These are phyloP conservation scores for Dictyostelium purpureum DNA, from an alignment of 78 protist genomes.

Conservation along the genomic window DNA sequence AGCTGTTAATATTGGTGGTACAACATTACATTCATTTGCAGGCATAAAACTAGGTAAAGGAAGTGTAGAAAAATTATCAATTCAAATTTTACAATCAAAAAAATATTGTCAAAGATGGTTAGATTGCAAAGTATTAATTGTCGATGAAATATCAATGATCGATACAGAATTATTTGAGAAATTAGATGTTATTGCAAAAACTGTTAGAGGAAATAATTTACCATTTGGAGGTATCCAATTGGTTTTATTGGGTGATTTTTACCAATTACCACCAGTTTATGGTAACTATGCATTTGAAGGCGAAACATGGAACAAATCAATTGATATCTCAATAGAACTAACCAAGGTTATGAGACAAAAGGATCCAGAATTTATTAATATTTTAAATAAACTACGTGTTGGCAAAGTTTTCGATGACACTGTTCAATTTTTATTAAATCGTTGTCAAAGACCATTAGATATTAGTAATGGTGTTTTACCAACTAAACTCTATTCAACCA, in stretches of 20 bases:
- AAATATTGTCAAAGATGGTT: conserved; percentile 25
- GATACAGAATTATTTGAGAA: conserved; percentile 84
- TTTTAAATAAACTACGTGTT: conserved; percentile 23
- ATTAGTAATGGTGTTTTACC: conserved; percentile 69
- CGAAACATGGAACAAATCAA: conserved; percentile 24
- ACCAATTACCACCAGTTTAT: conserved; percentile 93
- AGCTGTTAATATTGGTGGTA: conserved; percentile 82
- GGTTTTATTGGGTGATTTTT: conserved; percentile 90
- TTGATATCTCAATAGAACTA: conserved; percentile 18
- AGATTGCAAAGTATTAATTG: conserved; percentile 72
- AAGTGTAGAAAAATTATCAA: conserved; percentile 38
- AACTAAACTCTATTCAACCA: conserved; percentile 56
- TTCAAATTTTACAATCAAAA: conserved; percentile 5
- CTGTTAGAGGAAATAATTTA: conserved; percentile 33
- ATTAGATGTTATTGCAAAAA: conserved; percentile 57
- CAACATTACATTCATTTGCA: conserved; percentile 86
- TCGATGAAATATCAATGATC: conserved; percentile 95
- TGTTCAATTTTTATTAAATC: not conserved
- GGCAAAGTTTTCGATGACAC: not conserved
- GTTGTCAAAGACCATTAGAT: conserved; percentile 36
- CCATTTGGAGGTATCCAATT: conserved; percentile 94
- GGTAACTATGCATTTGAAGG: conserved; percentile 67
- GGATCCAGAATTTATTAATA: conserved; percentile 25
- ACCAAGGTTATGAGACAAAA: conserved; percentile 68
- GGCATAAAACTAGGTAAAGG: conserved; percentile 77